Evolutionary conservation across 495 filamentous ascomycete species (phyloP).

Genomic region (Ramalina intermedia): DNA sequence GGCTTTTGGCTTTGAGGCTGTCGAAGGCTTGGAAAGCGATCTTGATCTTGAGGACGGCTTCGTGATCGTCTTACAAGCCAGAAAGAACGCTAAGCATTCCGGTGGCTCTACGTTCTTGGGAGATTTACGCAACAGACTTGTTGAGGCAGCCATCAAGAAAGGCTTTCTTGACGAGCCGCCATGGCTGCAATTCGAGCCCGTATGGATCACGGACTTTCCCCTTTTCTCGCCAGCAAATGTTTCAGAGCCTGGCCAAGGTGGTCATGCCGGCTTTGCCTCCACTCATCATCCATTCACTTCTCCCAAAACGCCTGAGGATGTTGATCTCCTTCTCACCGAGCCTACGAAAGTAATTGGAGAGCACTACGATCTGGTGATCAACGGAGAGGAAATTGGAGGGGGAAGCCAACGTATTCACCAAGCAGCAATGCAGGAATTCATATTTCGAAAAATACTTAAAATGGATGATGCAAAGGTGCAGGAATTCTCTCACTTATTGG

Average conservation of each 20-base stretch:
- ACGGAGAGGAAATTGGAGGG: conserved; percentile 87
- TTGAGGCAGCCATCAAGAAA: conserved; percentile 45
- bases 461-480: conserved; percentile 43
- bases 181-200: conserved; percentile 40
- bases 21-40: conserved; percentile 39
- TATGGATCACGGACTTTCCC: conserved; percentile 84
- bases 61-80: conserved; percentile 67
- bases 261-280: conserved; percentile 61
- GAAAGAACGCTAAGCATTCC: conserved; percentile 42
- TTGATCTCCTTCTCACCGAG: conserved; percentile 56
- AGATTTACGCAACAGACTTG: conserved; percentile 54
- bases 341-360: conserved; percentile 62
- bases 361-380: conserved; percentile 91
- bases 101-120: conserved; percentile 72
- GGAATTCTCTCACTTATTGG: conserved; percentile 72
- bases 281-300: conserved; percentile 97
- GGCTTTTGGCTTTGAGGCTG: conserved; percentile 60
- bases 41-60: conserved; percentile 52
- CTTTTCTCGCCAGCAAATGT: conserved; percentile 60
- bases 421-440: conserved; percentile 66
- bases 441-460: conserved; percentile 72
- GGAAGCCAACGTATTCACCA: conserved; percentile 88
- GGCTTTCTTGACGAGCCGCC: conserved; percentile 39
- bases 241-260: conserved; percentile 66
- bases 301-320: conserved; percentile 55